phyloP scores from a whole-genome alignment of 75 land plant species.

The Ceratopteris richardii region DNA sequence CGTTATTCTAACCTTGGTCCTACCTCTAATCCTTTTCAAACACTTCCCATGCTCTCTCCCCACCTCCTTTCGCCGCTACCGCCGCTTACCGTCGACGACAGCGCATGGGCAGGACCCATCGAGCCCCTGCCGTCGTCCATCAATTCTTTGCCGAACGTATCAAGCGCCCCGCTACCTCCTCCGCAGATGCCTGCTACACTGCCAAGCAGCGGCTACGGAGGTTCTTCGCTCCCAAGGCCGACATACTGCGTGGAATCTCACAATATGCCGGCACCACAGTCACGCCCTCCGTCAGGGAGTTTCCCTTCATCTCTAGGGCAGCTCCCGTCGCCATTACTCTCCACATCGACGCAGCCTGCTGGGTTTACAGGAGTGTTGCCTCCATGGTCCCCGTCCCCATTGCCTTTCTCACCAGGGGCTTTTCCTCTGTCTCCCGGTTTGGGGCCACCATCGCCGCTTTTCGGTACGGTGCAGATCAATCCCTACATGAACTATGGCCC shows the following conservation, averaged over 20 bases:
- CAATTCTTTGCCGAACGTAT: not conserved
- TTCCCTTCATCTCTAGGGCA: not conserved
- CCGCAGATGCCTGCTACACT: too few relatives aligned
- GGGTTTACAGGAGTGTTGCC: not conserved
- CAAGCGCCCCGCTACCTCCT: not conserved
- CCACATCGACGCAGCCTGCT: not conserved
- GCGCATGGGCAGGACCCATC: not conserved
- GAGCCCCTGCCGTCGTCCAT: not conserved
- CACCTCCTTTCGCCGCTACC: constrained; percentile 6
- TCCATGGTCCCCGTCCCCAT: not conserved
- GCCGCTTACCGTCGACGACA: not conserved
- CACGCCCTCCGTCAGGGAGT: too few relatives aligned
- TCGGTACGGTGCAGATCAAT: too few relatives aligned
- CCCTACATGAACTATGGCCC: too few relatives aligned
- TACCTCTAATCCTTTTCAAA: not conserved
- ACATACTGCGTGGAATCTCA: too few relatives aligned
- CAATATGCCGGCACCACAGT: too few relatives aligned
- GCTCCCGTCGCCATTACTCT: not conserved
- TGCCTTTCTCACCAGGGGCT: not conserved
- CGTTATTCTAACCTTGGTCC: not conserved
- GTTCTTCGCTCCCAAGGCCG: too few relatives aligned
- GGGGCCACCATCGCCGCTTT: not conserved
- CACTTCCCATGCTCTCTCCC: constrained; percentile 1
- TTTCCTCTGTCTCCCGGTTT: not conserved
- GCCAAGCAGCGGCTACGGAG: too few relatives aligned